These are phyloP conservation scores for Mortierella alpina DNA, from an alignment of 192 early-diverging fungal species.

Conservation along the genomic window DNA sequence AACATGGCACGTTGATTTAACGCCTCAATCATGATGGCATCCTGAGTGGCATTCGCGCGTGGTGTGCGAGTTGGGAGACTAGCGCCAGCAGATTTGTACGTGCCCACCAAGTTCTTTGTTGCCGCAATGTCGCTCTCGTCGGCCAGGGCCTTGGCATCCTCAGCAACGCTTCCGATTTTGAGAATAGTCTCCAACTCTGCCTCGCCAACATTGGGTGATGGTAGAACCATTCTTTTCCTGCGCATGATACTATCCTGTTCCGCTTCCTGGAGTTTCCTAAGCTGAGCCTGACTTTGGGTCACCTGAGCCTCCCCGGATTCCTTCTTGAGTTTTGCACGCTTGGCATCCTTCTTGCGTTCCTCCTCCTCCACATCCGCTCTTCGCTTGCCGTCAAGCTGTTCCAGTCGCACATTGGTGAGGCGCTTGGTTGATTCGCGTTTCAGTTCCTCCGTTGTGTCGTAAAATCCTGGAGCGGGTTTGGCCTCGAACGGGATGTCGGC, in stretches of 20 bases:
- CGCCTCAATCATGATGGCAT: constrained; percentile 83
- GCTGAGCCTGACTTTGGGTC: constrained; percentile 54
- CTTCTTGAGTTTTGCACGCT: constrained; percentile 71
- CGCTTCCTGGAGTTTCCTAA: constrained; percentile 72
- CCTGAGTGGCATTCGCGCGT: constrained; percentile 57
- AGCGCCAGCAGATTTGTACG: constrained; percentile 71
- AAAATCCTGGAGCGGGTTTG: constrained; percentile 89
- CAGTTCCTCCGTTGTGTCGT: constrained; percentile 90
- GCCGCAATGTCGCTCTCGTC: constrained; percentile 65
- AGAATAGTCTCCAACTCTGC: constrained; percentile 83
- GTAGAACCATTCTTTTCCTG: constrained; percentile 83
- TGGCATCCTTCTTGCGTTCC: constrained; percentile 82
- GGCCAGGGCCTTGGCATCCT: constrained; percentile 79
- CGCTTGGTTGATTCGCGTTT: constrained; percentile 71
- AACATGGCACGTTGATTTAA: constrained; percentile 84
- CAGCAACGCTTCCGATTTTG: constrained; percentile 80
- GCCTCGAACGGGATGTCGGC: constrained; percentile 96
- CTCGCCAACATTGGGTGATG: constrained; percentile 92
- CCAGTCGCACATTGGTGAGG: constrained; percentile 77
- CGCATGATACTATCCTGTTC: constrained; percentile 72
- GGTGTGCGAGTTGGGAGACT: constrained; percentile 75
- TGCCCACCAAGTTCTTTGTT: constrained; percentile 75
- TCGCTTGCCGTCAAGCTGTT: constrained; percentile 89
- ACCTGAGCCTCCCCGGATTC: constrained; percentile 57
- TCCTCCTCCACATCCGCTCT: constrained; percentile 86